Evolutionary conservation across 306 rosid species (phyloP).

Genomic region (Phaseolus lunatus): DNA sequence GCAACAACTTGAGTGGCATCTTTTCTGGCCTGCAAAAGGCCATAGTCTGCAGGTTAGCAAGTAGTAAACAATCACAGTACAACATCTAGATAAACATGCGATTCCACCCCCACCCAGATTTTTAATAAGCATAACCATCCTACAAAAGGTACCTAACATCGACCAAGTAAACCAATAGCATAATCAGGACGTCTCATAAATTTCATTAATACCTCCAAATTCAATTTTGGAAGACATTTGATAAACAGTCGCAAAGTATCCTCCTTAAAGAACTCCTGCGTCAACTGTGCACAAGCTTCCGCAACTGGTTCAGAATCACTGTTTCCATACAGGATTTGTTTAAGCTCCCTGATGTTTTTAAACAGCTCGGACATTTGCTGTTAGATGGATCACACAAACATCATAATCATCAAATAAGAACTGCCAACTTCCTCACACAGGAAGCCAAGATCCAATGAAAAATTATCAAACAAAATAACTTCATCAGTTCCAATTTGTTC

Average conservation of each 20-base stretch:
- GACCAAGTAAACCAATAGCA: constrained; percentile 8
- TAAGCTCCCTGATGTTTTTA: constrained; percentile 88
- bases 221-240: constrained; percentile 81
- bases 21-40: constrained; percentile 77
- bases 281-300: constrained; percentile 90
- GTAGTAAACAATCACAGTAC: constrained; percentile 21
- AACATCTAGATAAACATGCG: constrained; percentile 27
- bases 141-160: background rate
- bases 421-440: background rate
- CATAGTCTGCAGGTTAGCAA: constrained; percentile 40
- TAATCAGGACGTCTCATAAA: constrained; percentile 21
- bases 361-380: constrained; percentile 74
- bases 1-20: constrained; percentile 99
- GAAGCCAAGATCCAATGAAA: constrained; percentile 2
- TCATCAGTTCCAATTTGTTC: background rate
- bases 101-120: constrained; percentile 24
- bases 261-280: constrained; percentile 92
- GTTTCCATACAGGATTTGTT: constrained; percentile 86
- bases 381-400: constrained; percentile 48
- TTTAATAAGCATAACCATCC: background rate
- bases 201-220: constrained; percentile 77
- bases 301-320: constrained; percentile 96
- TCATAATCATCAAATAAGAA: constrained; percentile 34
- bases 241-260: constrained; percentile 78
- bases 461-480: background rate